phyloP scores from a whole-genome alignment of 2,329 filamentous ascomycete genomes.

The Aspergillus pseudoterreus region DNA sequence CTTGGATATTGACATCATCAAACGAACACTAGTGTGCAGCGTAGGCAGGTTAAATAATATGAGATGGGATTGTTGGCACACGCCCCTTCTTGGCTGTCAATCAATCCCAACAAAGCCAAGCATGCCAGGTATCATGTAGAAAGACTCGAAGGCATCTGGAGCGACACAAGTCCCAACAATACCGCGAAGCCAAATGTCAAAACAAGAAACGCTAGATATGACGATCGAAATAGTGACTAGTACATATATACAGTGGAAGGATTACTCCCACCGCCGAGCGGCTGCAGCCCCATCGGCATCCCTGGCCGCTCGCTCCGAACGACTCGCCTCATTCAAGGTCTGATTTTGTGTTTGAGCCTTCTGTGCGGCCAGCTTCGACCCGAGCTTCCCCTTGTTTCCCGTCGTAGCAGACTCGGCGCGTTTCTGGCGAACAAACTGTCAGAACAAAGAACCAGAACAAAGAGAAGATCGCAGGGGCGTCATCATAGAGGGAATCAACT shows the following conservation, averaged over 20 bases:
- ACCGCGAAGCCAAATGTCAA: too few relatives aligned
- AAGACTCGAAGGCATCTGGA: too few relatives aligned
- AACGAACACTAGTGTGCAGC: too few relatives aligned
- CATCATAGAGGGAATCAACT: slow-evolving; percentile 22
- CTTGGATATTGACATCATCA: too few relatives aligned
- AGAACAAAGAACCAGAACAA: not conserved
- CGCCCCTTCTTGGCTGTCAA: too few relatives aligned
- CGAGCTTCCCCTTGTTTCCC: slow-evolving; percentile 61
- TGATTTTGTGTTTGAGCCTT: slow-evolving; percentile 68
- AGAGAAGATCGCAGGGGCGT: not conserved
- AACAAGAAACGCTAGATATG: too few relatives aligned
- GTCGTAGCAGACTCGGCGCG: slow-evolving; percentile 55
- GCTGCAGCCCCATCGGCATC: slow-evolving; percentile 64
- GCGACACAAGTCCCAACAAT: too few relatives aligned
- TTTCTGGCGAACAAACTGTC: slow-evolving; percentile 47
- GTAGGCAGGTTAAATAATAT: too few relatives aligned
- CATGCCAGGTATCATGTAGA: too few relatives aligned
- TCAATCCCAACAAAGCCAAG: too few relatives aligned
- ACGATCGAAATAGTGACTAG: not conserved
- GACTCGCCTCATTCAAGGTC: slow-evolving; percentile 65
- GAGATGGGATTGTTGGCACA: too few relatives aligned
- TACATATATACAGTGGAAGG: not conserved
- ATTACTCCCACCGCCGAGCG: slow-evolving; percentile 56
- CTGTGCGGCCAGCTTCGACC: slow-evolving; percentile 67
- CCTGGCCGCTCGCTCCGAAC: slow-evolving; percentile 61